Percentiles rank a stretch among this genome's conserved stretches.
Evolutionary conservation across 208 protist species (phyloP).

Genomic region (Acanthamoeba sp.): DNA sequence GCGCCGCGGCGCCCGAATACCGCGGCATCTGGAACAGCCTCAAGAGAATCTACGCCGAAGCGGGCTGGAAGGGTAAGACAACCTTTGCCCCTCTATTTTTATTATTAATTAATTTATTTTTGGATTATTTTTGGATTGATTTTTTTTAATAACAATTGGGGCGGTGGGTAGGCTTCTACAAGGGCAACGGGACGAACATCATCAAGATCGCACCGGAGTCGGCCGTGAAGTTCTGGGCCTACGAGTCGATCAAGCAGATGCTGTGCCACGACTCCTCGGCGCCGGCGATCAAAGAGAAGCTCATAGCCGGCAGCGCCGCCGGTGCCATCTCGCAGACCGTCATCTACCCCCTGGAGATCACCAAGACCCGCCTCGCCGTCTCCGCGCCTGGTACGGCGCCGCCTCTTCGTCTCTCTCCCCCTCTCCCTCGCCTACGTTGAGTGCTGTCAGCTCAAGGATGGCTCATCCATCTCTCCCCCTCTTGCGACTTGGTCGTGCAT

Average conservation of each 20-base stretch:
- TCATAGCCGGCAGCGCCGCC: constrained; percentile 61
- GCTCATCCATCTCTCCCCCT: no score
- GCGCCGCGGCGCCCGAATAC: neutral
- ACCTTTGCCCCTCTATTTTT: no score
- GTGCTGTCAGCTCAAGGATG: no score
- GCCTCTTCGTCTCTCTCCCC: no score
- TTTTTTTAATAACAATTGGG: neutral
- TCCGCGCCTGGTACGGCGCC: constrained; percentile 41
- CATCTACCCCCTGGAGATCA: constrained; percentile 77
- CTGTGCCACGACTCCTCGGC: constrained; percentile 35
- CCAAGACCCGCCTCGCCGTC: constrained; percentile 72
- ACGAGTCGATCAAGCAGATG: constrained; percentile 72
- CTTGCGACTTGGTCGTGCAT: no score
- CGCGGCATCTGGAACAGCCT: constrained; percentile 60
- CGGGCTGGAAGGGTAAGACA: constrained; percentile 39
- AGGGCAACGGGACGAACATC: constrained; percentile 74
- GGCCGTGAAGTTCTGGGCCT: constrained; percentile 74
- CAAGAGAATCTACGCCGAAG: constrained; percentile 51
- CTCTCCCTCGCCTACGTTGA: no score
- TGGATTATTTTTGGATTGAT: neutral
- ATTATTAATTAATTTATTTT: no score
- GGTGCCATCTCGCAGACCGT: constrained; percentile 69
- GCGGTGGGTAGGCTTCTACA: constrained; percentile 35
- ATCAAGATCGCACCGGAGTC: constrained; percentile 77
- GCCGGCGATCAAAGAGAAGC: constrained; percentile 59